A percentile compares a stretch with the other conserved stretches of the same genome.
Evolutionary conservation across 257 asterid species (phyloP).

Genomic region (Solanum piurae): DNA sequence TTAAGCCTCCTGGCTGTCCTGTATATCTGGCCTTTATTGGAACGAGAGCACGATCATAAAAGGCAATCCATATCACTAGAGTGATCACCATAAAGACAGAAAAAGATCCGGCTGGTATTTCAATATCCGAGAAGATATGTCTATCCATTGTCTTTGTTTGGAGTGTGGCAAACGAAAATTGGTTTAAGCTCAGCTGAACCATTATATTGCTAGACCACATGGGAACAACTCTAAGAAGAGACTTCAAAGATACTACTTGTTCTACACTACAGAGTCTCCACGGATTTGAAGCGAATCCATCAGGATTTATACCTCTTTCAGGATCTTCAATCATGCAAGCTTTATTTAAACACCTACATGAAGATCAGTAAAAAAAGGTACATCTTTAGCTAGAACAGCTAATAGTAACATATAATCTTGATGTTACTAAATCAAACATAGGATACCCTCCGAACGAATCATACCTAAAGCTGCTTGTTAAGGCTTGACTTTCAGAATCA

Average conservation of each 20-base stretch:
- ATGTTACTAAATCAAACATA: not conserved
- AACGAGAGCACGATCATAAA: conserved; percentile 1
- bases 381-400: not conserved
- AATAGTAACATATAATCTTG: not conserved
- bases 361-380: not conserved
- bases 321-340: conserved; percentile 13
- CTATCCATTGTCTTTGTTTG: not conserved
- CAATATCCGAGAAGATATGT: conserved; percentile 5
- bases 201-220: conserved; percentile 11
- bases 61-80: not conserved
- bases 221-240: conserved; percentile 6
- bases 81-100: not conserved
- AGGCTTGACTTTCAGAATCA: not conserved
- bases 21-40: not conserved
- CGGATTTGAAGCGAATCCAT: conserved; percentile 3
- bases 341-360: conserved; percentile 3
- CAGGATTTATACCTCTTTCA: conserved; percentile 1
- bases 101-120: conserved; percentile 19
- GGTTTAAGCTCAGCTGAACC: not conserved
- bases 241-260: conserved; percentile 5
- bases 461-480: conserved; percentile 6
- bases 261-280: conserved; percentile 9
- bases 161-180: not conserved
- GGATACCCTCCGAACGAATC: not conserved
- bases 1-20: not conserved